Evolutionary conservation across 192 early-diverging fungal genomes (phyloP), one percentile per base, ranked within the genome.

Genomic region (Umbelopsis isabellina): DNA sequence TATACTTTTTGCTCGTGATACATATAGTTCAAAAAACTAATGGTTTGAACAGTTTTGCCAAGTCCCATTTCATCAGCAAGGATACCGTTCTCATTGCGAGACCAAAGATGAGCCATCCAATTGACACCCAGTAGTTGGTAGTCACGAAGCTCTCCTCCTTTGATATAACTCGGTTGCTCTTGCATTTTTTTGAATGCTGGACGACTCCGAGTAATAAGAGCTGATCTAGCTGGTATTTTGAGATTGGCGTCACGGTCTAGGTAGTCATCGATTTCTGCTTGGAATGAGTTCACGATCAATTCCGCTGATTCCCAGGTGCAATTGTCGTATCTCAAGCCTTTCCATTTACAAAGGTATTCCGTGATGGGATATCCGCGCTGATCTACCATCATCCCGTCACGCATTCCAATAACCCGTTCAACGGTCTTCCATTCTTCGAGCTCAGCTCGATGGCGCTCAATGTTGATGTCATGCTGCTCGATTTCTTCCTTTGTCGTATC

Each of bases 1-100:
- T 91, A 96, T 11, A 95, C 80, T 46, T 92, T 75, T 74, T 89
- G 85, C 16, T 85, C 82, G 77, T 97, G 91, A 78, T 94, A 94
- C 15, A 98, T 78, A 66, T 95, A 97, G 25, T 89, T 90, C 27
- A 97, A 83, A 71, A 97, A 94, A 35, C 93, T 92, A 64, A 97
- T 94, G 6, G 93, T 94, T 81, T 98, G 97, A 9, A 98, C 85
- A 0, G 97, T 97, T 84, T 98, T 98, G 10, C 97, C 97, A n/a
- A 96, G 82, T 27, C 93, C 90, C 92, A 90, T 88, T 82, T 97
- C 95, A 72, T 97, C 95, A 8, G 95, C 97, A 41, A 97, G 74
- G 70, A 98, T 97, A 2, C 95, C 97, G 75, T 97, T 97, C 75
- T 94, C 87, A 81, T 96, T 93, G 70, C 87, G 83, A 69, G 93